Evolutionary conservation across 2,329 filamentous ascomycete species (phyloP), one percentile per base, ranked within the genome.

Genomic region (Ampelomyces quisqualis): DNA sequence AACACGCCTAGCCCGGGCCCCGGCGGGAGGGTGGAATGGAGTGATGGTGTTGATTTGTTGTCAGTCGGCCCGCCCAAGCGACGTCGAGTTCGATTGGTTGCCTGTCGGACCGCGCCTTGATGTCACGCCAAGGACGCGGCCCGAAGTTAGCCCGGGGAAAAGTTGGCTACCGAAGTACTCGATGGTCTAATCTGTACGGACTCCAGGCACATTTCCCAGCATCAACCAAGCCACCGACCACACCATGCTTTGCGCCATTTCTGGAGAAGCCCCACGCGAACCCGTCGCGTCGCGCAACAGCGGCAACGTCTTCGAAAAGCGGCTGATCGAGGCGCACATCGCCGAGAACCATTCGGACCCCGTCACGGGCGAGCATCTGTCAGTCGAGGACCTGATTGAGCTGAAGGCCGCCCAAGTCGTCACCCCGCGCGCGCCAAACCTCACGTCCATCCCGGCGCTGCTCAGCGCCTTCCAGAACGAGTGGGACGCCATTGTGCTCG

Each of bases 381-480:
- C 86, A 40, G 69, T 78, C 45, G 88, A 95, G 52, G 93, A 98
- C 69, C 81, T 98, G 46, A 78, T 98, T 61, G 84, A 90, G 51
- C 79, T 98, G 69, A 89, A 93, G 73, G 83, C 88, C 44, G 79
- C 86, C 56, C 84, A 86, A 71, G 80, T 89, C 57, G 88, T 96
- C 48, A 86, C 87, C 58, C 91, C 93, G 35, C 82, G 93, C 62
- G 90, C 93, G 43, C 91, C 93, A 21, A 90, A 89, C 22, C 82
- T 97, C 60, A 97, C 93, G 39, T 98, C 93, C 24, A 95, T 98
- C 64, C 93, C 93, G 15, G 90, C 93, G 13, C 81, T 98, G 40
- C 85, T 98, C 40, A 86, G 88, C 34, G 86, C 90, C 26, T 97
- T 98, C 69, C 93, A 98, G 69, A 95, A 95, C 69, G 93, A 98